Percentiles rank a stretch among this genome's conserved stretches.
phyloP scores from a whole-genome alignment of 164 flowering plant genomes.

The Vitis amurensis region DNA sequence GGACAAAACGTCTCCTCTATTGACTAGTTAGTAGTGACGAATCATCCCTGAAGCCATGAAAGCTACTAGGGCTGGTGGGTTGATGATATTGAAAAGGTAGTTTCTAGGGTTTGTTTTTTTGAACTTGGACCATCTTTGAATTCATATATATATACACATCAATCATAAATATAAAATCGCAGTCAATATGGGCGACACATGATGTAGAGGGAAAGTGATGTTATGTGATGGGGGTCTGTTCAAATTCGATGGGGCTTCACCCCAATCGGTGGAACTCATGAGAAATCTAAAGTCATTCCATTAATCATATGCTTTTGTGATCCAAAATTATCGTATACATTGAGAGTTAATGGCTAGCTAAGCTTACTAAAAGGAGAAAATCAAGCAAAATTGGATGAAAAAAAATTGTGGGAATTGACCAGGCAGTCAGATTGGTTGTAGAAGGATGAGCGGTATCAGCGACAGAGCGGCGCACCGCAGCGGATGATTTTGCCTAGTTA shows the following conservation, averaged over 20 bases:
- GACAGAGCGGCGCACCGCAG: background rate
- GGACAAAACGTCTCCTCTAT: no score
- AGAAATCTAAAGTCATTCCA: background rate
- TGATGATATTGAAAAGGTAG: background rate
- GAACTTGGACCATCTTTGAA: constrained; percentile 15
- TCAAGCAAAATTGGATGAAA: no score
- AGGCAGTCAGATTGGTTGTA: no score
- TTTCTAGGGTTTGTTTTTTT: background rate
- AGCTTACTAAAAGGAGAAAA: no score
- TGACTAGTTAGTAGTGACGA: background rate
- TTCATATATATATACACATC: background rate
- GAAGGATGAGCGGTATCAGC: no score
- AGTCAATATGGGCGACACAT: constrained; percentile 31
- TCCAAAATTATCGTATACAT: background rate
- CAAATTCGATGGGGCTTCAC: background rate
- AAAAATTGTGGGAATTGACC: no score
- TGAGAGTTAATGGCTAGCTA: background rate
- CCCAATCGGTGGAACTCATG: background rate
- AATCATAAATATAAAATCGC: background rate
- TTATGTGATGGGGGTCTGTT: background rate
- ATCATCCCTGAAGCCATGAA: background rate
- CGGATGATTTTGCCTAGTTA: constrained; percentile 8
- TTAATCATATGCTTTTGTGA: no score
- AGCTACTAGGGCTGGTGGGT: constrained; percentile 1
- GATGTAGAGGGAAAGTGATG: no score